phyloP scores from a whole-genome alignment of 768 basidiomycete genomes.

The Cystobasidium onofrii region DNA sequence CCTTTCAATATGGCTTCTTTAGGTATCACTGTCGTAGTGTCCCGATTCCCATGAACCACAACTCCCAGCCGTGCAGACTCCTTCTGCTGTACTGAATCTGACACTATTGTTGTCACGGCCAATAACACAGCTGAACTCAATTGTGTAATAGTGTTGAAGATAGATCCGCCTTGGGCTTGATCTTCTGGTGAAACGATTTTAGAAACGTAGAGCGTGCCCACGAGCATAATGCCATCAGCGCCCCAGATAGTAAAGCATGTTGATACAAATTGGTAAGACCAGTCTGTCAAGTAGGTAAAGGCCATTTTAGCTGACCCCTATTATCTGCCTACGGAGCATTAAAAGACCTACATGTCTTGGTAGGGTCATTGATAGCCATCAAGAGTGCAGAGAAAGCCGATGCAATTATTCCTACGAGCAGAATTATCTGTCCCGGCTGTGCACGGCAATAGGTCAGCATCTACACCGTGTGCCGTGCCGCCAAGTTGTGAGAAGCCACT shows the following conservation, averaged over 20 bases:
- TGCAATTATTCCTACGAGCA: neutral
- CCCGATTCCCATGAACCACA: neutral
- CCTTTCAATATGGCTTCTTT: conserved; percentile 8
- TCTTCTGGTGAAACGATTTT: neutral
- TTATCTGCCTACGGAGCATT: too few relatives aligned
- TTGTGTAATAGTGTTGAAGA: conserved; percentile 14
- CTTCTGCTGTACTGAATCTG: conserved; percentile 3
- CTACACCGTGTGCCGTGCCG: too few relatives aligned
- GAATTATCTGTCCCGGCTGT: neutral
- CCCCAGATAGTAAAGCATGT: neutral
- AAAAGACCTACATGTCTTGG: neutral
- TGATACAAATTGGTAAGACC: conserved; percentile 17
- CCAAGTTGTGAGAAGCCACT: neutral
- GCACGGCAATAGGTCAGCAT: neutral
- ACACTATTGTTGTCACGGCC: neutral
- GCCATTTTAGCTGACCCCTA: too few relatives aligned
- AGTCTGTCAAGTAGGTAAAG: neutral
- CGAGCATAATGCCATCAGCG: neutral
- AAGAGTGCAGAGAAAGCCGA: neutral
- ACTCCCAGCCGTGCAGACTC: conserved; percentile 8
- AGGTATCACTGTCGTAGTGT: conserved; percentile 7
- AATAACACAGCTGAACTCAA: neutral
- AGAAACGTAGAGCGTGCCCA: neutral
- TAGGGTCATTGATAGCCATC: conserved; percentile 6
- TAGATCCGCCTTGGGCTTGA: conserved; percentile 12